A percentile compares a stretch with the other conserved stretches of the same genome.
phyloP scores from a whole-genome alignment of 805 yeast species.

The Priceomyces fermenticarens region DNA sequence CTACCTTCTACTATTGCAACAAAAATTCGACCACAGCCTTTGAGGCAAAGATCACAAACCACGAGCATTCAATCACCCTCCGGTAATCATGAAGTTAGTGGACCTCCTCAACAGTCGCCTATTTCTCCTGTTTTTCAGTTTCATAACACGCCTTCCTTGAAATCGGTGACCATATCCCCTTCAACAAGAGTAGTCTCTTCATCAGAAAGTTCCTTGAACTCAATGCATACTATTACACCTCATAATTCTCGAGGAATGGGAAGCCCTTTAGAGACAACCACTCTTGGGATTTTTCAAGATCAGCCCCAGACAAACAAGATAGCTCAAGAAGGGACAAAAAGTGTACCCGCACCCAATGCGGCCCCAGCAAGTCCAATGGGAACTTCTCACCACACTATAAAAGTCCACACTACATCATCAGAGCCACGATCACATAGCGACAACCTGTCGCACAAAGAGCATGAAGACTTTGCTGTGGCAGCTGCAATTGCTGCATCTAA shows the following conservation, averaged over 20 bases:
- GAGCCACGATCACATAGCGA: background rate
- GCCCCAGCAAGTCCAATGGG: too few relatives aligned
- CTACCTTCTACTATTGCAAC: constrained; percentile 18
- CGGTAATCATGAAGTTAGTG: background rate
- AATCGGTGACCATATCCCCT: constrained; percentile 39
- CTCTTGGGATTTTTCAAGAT: too few relatives aligned
- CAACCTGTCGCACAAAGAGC: background rate
- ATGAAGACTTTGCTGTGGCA: constrained; percentile 1
- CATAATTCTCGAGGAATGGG: too few relatives aligned
- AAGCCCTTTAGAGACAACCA: too few relatives aligned
- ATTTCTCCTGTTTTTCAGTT: constrained; percentile 9
- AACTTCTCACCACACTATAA: too few relatives aligned
- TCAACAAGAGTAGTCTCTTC: constrained; percentile 15
- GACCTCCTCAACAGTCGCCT: constrained; percentile 7
- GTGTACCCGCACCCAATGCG: too few relatives aligned
- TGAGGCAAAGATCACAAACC: constrained; percentile 21
- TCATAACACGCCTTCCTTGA: constrained; percentile 33
- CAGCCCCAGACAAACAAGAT: background rate
- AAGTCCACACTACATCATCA: too few relatives aligned
- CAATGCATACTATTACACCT: background rate
- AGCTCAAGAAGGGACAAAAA: background rate
- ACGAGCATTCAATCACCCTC: constrained; percentile 16
- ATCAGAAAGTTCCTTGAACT: background rate
- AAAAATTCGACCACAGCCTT: constrained; percentile 2
- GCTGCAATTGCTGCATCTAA: background rate